A percentile compares a stretch with the other conserved stretches of the same genome.
These are phyloP conservation scores for Xylariaceae sp. DNA, from an alignment of 2,329 filamentous ascomycete species.

Conservation along the genomic window DNA sequence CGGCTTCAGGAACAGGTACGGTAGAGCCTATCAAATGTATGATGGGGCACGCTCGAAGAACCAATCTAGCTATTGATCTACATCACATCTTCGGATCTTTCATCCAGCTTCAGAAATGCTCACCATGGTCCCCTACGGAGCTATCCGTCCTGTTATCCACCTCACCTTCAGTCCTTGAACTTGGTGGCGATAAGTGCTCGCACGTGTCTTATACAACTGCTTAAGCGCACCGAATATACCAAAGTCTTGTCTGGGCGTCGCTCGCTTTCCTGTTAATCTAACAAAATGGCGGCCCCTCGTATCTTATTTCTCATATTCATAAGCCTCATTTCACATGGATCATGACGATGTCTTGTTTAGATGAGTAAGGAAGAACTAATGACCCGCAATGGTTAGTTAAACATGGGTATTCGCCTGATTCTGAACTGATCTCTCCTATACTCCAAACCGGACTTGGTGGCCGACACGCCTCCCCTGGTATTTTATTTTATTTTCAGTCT, in stretches of 20 bases:
- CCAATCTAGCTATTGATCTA: background rate
- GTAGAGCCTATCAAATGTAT: background rate
- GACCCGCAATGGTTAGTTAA: conserved; percentile 28
- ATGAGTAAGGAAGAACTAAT: conserved; percentile 29
- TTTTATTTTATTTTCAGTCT: conserved; percentile 23
- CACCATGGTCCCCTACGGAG: background rate
- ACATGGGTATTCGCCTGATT: conserved; percentile 30
- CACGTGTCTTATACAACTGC: conserved; percentile 5
- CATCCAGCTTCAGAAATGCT: background rate
- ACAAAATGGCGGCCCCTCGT: conserved; percentile 6
- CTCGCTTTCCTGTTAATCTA: conserved; percentile 1
- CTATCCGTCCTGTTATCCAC: background rate
- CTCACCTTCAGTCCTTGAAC: conserved; percentile 17
- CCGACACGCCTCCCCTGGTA: conserved; percentile 30
- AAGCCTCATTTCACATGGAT: conserved; percentile 21
- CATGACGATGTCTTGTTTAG: conserved; percentile 22
- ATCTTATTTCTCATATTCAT: conserved; percentile 15
- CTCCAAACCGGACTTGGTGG: conserved; percentile 35
- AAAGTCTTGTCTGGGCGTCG: background rate
- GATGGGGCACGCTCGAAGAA: background rate
- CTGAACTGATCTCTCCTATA: conserved; percentile 35
- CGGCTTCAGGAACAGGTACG: background rate
- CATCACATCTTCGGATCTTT: background rate
- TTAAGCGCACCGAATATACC: conserved; percentile 20
- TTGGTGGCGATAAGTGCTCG: background rate